Base-by-base conservation (phyloP, 2,329 filamentous ascomycete species). In the Lachnellula subtilissima region DNA sequence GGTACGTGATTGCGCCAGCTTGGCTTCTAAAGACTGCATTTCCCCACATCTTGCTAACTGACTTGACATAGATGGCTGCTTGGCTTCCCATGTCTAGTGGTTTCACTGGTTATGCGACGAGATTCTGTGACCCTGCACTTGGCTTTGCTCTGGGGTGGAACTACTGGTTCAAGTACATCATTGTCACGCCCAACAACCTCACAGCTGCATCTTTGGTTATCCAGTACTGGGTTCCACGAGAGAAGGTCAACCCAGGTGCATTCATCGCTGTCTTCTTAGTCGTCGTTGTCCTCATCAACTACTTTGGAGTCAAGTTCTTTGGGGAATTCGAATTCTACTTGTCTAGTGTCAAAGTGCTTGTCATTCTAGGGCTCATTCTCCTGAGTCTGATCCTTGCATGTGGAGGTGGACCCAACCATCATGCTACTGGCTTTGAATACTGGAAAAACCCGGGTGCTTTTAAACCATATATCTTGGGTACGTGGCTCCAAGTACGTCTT, bases 131-230 rank as follows among this genome's bases (percentile, higher is more conserved):
- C 65, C 88, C 88, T 54, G 87, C 88, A 54, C 80, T 94, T 19
- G 89, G 89, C 50, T 94, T 94, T 70, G 82, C 87, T 55, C 78
- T 93, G 12, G 65, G 64, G 23, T 67, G 64, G 62, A 66, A 66
- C 50, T 67, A 66, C 50, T 67, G 61, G 60, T 67, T 64, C 55
- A 65, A 65, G 73, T 94, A 94, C 71, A 89, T 94, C 69, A 92
- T 95, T 65, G 81, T 88, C 52, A 91, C 88, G 1, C 89, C 90
- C 1, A 94, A 94, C 69, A 89, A 95, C 70, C 75, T 95, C 36
- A 94, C 89, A 1, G 90, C 90, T 42, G 83, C 82, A 15, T 84
- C 88, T 5, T 73, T 95, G 36, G 87, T 93, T 54, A 87, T 95
- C 55, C 84, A 88, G 63, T 91, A 85, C 66, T 95, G 91, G 90